Conservation (phyloP, 2,329 filamentous ascomycete species). For the Aspergillus phoenicis region DNA sequence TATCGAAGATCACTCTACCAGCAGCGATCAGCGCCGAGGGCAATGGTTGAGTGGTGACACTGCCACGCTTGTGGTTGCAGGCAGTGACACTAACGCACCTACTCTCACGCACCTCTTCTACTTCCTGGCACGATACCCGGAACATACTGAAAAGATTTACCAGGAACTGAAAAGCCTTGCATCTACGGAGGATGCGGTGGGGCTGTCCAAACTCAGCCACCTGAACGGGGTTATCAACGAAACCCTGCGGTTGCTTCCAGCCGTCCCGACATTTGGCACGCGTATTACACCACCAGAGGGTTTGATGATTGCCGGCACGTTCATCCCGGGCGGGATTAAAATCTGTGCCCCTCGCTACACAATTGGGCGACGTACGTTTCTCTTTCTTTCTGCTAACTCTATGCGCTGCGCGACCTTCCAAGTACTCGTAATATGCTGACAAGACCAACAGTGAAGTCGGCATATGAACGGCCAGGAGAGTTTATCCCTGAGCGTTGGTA, state of each 20-base stretch:
- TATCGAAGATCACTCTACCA: neutral
- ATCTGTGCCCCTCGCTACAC: conserved; percentile 28
- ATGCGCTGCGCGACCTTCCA: no score
- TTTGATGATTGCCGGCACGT: conserved; percentile 17
- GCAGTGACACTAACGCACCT: neutral
- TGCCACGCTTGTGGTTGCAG: neutral
- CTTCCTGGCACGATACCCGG: neutral
- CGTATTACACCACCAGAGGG: conserved; percentile 22
- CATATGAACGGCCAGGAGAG: conserved; percentile 29
- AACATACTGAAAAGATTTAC: neutral
- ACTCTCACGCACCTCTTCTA: neutral
- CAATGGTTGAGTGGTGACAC: neutral
- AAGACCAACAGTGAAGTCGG: conserved; percentile 23
- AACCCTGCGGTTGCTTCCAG: conserved; percentile 15
- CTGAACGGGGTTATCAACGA: conserved; percentile 23
- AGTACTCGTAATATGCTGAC: no score
- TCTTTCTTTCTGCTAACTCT: neutral
- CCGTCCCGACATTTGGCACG: conserved; percentile 9
- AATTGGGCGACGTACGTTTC: conserved; percentile 26
- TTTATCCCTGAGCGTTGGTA: conserved; percentile 41
- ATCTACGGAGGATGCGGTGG: neutral
- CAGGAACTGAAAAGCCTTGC: neutral
- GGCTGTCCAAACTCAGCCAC: conserved; percentile 9
- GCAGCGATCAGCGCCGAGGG: neutral
- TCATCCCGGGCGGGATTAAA: conserved; percentile 22